phyloP scores from a whole-genome alignment of 1,139 yeast species.

The Insectozyma bohioensis region DNA sequence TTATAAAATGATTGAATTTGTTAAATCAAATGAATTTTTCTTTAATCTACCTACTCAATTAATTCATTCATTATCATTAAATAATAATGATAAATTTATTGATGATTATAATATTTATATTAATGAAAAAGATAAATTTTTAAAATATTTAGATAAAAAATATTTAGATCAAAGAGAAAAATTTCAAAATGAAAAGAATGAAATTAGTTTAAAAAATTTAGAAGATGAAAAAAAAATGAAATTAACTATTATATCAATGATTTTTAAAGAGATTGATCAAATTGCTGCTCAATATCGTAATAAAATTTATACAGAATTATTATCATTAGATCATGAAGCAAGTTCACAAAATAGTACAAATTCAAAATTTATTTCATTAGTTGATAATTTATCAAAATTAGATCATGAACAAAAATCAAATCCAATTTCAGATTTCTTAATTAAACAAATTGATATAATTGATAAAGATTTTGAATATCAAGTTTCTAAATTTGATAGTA shows the following conservation, averaged over 20 bases:
- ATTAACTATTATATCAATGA: constrained; percentile 37
- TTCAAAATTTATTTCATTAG: constrained; percentile 37
- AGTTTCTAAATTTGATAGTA: constrained; percentile 32
- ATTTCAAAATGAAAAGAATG: constrained; percentile 17
- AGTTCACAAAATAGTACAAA: constrained; percentile 14
- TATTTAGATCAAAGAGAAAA: constrained; percentile 16
- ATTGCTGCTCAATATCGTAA: constrained; percentile 66
- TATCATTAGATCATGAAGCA: constrained; percentile 41
- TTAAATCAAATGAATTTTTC: constrained; percentile 60
- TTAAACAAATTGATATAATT: constrained; percentile 35
- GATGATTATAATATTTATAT: constrained; percentile 63
- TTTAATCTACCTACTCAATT: constrained; percentile 73
- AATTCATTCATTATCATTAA: constrained; percentile 49
- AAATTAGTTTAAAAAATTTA: constrained; percentile 17
- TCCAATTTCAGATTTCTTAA: constrained; percentile 41
- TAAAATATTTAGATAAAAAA: constrained; percentile 18
- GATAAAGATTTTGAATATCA: constrained; percentile 39
- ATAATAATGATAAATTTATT: constrained; percentile 70
- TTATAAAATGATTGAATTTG: constrained; percentile 57
- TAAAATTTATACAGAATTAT: constrained; percentile 59
- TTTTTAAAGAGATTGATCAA: constrained; percentile 67
- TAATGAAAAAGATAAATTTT: constrained; percentile 23
- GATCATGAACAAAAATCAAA: constrained; percentile 20
- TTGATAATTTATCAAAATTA: constrained; percentile 40
- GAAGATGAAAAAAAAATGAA: constrained; percentile 35